phyloP scores from a whole-genome alignment of 2,329 filamentous ascomycete species.

The Elsinoe australis region DNA sequence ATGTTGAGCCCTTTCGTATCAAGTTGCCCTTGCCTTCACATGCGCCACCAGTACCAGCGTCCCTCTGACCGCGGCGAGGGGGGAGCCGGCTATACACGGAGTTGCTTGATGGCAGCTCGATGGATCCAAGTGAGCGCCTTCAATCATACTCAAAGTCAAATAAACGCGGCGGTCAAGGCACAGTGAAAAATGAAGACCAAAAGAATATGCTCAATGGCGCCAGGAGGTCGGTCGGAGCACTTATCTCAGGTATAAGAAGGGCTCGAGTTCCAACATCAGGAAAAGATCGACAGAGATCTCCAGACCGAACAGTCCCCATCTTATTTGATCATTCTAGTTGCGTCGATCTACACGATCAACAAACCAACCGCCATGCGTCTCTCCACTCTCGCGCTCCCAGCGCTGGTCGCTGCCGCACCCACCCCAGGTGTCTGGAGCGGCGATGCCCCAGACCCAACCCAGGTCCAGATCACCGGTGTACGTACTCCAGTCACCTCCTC shows the following conservation, averaged over 20 bases:
- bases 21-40: neutral
- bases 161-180: neutral
- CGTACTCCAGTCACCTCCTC: neutral
- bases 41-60: neutral
- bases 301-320: neutral
- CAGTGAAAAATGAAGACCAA: neutral
- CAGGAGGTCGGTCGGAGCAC: neutral
- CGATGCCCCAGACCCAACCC: constrained; percentile 13
- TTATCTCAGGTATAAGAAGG: constrained; percentile 15
- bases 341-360: constrained; percentile 14
- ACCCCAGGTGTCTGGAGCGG: constrained; percentile 17
- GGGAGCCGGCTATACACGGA: constrained; percentile 9
- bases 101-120: neutral
- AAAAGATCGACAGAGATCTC: constrained; percentile 11
- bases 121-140: neutral
- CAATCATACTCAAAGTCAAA: constrained; percentile 1
- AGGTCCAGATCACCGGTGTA: constrained; percentile 17
- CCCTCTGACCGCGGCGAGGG: neutral
- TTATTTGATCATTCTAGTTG: neutral
- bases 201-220: neutral
- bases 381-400: constrained; percentile 28
- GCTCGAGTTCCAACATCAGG: neutral
- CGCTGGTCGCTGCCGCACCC: constrained; percentile 29
- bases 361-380: constrained; percentile 32
- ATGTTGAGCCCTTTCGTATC: too few species aligned